Base-by-base conservation (phyloP, 2,329 filamentous ascomycete species). In the Penicillium brevicompactum region DNA sequence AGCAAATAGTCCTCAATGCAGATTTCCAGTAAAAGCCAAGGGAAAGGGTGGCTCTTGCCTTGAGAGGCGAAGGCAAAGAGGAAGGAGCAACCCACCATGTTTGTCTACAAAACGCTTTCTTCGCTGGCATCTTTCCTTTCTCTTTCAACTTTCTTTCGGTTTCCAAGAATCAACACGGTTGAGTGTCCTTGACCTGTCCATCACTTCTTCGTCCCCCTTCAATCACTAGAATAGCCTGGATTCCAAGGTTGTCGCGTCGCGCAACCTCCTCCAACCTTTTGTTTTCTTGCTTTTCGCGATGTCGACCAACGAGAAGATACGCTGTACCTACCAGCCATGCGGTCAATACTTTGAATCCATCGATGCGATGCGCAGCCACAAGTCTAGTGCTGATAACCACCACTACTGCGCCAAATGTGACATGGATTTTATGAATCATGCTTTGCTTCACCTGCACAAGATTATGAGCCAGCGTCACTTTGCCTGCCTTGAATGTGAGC, bases 401-500 rank as follows among this genome's bases (percentile, higher is more conserved):
- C 70, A 72, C 13, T 79, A 76, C 62, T 80, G 73, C 69, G 62
- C 47, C 44, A 64, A 64, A 44, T 79, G 78, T 53, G 68, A 80
- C 43, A 57, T 70, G n/a, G 76, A 83, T 61, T 83, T 79, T 53
- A 66, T 71, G 1, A 70, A 74, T 10, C 78, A 76, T 43, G 76
- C 78, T 32, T 70, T 72, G 3, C 66, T 79, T 2, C 70, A 79
- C 7, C 64, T 75, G n/a, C 82, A 84, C 68, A 82, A 82, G 62
- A 69, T 79, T 41, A 66, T 68, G 46, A 78, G 72, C 49, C 65
- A 72, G 2, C 76, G 74, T 30, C 79, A 83, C 57, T 79, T 82
- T 44, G 78, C 77, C 48, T 87, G 84, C 65, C 79, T 82, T 11
- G 74, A 84, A 41, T 87, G 84, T 50, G 81, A 80, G 11, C 66